Evolutionary conservation across 768 basidiomycete species (phyloP).

Genomic region (Phanerodontia chrysosporium): DNA sequence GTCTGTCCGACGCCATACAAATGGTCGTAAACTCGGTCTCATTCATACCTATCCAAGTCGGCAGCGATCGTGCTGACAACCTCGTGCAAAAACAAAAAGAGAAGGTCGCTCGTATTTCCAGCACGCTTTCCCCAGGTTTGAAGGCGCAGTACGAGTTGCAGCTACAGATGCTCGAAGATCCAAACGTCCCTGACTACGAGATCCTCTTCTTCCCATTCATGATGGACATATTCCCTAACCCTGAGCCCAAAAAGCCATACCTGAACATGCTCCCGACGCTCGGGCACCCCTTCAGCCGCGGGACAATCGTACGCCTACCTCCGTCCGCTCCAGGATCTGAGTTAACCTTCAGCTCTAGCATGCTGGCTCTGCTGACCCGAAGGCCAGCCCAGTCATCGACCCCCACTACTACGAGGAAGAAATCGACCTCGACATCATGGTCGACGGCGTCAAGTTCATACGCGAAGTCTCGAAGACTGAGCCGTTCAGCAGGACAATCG

Average conservation of each 20-base stretch:
- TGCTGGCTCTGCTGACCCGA: constrained; percentile 22
- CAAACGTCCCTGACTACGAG: background rate
- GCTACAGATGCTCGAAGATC: constrained; percentile 16
- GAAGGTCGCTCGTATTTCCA: constrained; percentile 19
- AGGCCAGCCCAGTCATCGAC: constrained; percentile 20
- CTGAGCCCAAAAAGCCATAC: constrained; percentile 39
- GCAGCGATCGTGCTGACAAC: constrained; percentile 16
- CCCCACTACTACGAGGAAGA: constrained; percentile 26
- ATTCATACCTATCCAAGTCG: constrained; percentile 16
- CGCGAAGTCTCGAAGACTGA: constrained; percentile 14
- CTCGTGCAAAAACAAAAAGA: constrained; percentile 23
- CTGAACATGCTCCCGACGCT: constrained; percentile 31
- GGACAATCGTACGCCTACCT: constrained; percentile 37
- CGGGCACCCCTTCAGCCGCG: constrained; percentile 44
- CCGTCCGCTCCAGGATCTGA: background rate
- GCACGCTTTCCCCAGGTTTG: constrained; percentile 28
- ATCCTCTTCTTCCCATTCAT: background rate
- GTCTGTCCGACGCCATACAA: constrained; percentile 20
- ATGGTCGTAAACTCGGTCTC: constrained; percentile 21
- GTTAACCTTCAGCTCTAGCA: constrained; percentile 13
- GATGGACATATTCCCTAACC: constrained; percentile 20
- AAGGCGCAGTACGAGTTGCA: constrained; percentile 38
- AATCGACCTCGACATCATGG: constrained; percentile 19
- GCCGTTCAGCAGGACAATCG: constrained; percentile 14
- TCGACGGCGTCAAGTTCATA: constrained; percentile 21